Evolutionary conservation across 495 filamentous ascomycete genomes (phyloP), one percentile per base, ranked within the genome.

Genomic region (Cercophora newfieldiana): DNA sequence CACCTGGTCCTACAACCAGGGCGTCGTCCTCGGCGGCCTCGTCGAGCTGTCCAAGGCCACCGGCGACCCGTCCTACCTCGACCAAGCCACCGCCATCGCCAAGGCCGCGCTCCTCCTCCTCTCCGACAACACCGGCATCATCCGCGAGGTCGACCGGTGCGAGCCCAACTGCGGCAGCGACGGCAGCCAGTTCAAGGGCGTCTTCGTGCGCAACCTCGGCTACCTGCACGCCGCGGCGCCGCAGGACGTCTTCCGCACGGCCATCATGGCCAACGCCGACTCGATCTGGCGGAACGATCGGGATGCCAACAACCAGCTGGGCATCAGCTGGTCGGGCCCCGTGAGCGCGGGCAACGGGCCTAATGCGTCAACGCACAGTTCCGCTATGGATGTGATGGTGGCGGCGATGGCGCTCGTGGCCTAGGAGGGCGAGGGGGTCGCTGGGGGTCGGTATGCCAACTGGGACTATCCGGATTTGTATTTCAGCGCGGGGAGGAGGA

Each of bases 1-100:
- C 7, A 84, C 87, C 54, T 93, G 86, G 85, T 86, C 89, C 0
- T 94, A 94, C 79, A 94, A 93, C 78, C 91, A 94, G 76, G 91
- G 90, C 44, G 89, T 92, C 28, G 80, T 93, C 37, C 81, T 93
- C 14, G 90, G 90, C 16, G 91, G 82, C 0, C 81, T 93, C 1
- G 86, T 89, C 51, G 90, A 93, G 75, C 79, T 93, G 57, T 75
- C 81, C 72, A 78, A 74, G 63, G 88, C 86, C 0, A 80, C 81
- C 1, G 79, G 81, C 0, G 82, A 90, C 68, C 16, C 64, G 14
- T 76, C 80, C n/a, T 82, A 84, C 25, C 75, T 92, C 12, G 67
- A 70, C 22, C 74, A 81, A 1, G 91, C 91, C n/a, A 76, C 79
- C 28, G 71, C 68, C 28, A 91, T 93, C 59, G 91, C 89, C n/a